Conservation (phyloP, 1,139 yeast genomes). For the Debaryomyces fabryi region DNA sequence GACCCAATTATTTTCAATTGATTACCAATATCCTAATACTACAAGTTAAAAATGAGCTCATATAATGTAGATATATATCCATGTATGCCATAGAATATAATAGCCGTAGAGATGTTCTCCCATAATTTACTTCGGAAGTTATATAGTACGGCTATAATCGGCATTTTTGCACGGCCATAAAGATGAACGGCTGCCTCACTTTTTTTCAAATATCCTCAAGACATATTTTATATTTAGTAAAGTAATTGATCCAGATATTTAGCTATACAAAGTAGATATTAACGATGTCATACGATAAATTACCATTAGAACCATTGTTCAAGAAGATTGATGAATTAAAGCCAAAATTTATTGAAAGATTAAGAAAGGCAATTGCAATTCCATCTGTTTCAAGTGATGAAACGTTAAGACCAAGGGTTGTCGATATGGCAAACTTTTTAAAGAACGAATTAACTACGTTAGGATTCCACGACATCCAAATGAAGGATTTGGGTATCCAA, state of each 20-base stretch:
- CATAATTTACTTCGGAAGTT: not conserved
- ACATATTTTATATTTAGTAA: not conserved
- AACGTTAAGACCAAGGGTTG: constrained; percentile 80
- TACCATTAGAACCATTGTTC: constrained; percentile 52
- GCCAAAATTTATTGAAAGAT: constrained; percentile 67
- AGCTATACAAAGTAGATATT: not conserved
- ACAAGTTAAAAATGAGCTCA: not conserved
- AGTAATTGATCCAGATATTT: not conserved
- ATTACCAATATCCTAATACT: not conserved
- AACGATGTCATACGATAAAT: constrained; percentile 40
- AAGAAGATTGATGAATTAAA: constrained; percentile 69
- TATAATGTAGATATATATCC: not conserved
- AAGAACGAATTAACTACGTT: constrained; percentile 65
- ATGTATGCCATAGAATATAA: not conserved
- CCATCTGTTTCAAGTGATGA: constrained; percentile 96
- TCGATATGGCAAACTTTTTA: constrained; percentile 82
- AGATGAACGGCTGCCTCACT: constrained; percentile 6
- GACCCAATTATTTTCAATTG: not conserved
- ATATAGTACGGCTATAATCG: not conserved
- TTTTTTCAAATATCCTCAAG: not conserved
- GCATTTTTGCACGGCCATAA: constrained; percentile 6
- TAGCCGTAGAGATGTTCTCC: not conserved
- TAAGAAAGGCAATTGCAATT: constrained; percentile 82
- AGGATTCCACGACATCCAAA: constrained; percentile 81
- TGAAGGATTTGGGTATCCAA: constrained; percentile 83